Base-by-base conservation (phyloP, 768 basidiomycete species). In the Tephrocybe rancida region DNA sequence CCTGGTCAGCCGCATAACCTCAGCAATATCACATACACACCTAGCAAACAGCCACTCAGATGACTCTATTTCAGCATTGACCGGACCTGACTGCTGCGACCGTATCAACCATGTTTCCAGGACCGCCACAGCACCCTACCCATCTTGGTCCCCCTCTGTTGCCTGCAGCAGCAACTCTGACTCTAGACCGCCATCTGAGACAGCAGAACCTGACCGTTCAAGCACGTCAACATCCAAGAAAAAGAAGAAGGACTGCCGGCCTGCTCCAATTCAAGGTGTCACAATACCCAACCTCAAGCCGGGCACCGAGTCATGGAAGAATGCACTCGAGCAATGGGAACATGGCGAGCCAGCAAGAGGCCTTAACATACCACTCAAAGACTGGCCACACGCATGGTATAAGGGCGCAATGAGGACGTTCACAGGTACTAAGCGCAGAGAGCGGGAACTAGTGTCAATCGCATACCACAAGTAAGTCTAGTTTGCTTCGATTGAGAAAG, bases 351-450 rank as follows among this genome's bases (percentile, higher is more conserved):
- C 62, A 4, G 22, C 18, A 5, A 50, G 43, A 3, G 64, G 62
- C 9, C 14, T 62, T 4, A 35, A 19, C 5, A 19, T 43, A 5
- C 59, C 67, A 3, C 48, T 70, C 52, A 68, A 65, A 52, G 64
- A 70, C 32, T 72, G 70, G 70, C 69, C 66, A 0, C 1, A 9
- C 0, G 47, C 49, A 8, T 70, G 64, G 61, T 69, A 67, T 42
- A 59, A 56, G 9, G 69, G 64, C 0, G 22, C 27, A 1, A 65
- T 63, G 61, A 43, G 58, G 11, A 44, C 37, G 0, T 44, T 50
- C 25, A 59, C 48, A 5, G 70, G 56, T 1, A 44, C 62, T 27
- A 58, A 62, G 25, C 64, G 61, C 9, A 49, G 44, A 10, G 54
- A 58, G 21, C 26, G 66, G 10, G 56, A 64, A 42, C 45, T 66